phyloP scores from a whole-genome alignment of 345 rosid genomes.

The Raphanus sativus region DNA sequence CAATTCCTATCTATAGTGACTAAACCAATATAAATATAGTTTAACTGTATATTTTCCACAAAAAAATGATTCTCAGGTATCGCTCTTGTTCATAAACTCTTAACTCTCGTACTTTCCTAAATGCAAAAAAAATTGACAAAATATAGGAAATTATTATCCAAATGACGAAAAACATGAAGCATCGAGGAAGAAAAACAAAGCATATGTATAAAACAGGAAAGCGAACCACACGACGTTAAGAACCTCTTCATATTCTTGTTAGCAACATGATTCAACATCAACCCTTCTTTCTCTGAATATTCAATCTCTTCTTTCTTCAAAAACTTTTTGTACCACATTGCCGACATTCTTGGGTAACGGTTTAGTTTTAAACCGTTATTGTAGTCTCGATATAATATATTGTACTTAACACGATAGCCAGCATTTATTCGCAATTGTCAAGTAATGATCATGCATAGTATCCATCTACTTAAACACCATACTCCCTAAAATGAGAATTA shows the following conservation, averaged over 20 bases:
- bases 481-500: constrained; percentile 24
- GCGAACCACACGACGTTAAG: constrained; percentile 15
- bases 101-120: too few relatives aligned
- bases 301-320: constrained; percentile 34
- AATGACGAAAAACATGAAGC: too few relatives aligned
- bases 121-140: too few relatives aligned
- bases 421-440: constrained; percentile 54
- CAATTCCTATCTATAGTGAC: too few relatives aligned
- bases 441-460: constrained; percentile 58
- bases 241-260: constrained; percentile 26
- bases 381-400: constrained; percentile 50
- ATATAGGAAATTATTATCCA: too few relatives aligned
- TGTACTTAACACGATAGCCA: constrained; percentile 52
- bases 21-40: too few relatives aligned
- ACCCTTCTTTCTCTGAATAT: constrained; percentile 7
- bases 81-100: too few relatives aligned
- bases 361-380: constrained; percentile 47
- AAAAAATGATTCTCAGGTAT: too few relatives aligned
- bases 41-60: too few relatives aligned
- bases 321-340: constrained; percentile 55
- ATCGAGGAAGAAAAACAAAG: too few relatives aligned
- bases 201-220: background rate
- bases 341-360: constrained; percentile 57
- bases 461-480: constrained; percentile 44
- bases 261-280: background rate